These are phyloP conservation scores for Echinosophora koreensis DNA, from an alignment of 306 rosid species.

Conservation along the genomic window DNA sequence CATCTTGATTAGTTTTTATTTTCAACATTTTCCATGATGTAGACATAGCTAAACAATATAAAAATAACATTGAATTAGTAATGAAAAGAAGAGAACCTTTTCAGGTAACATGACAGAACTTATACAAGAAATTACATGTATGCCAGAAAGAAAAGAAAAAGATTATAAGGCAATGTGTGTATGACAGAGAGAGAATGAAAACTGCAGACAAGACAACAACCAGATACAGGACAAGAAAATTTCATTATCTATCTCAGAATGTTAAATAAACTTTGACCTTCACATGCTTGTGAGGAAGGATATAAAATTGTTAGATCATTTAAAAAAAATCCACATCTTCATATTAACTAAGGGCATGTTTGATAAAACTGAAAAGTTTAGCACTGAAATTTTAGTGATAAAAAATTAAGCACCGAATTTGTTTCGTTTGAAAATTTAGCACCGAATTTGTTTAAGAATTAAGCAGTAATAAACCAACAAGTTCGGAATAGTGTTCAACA, in stretches of 20 bases:
- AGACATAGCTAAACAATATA: conserved; percentile 8
- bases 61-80: not conserved
- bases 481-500: conserved; percentile 2
- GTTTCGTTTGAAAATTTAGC: too few relatives aligned
- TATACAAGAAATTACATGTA: not conserved
- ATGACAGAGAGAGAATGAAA: not conserved
- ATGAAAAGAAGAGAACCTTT: not conserved
- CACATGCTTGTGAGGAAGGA: not conserved
- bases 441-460: too few relatives aligned
- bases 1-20: not conserved
- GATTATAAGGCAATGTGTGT: not conserved
- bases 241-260: not conserved
- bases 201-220: not conserved
- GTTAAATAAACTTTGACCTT: not conserved
- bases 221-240: not conserved
- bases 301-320: not conserved
- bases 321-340: not conserved
- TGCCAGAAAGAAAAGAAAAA: not conserved
- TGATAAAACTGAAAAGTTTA: conserved; percentile 1
- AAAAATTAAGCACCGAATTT: too few relatives aligned
- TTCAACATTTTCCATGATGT: not conserved
- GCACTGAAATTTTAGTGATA: too few relatives aligned
- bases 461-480: not conserved
- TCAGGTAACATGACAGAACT: conserved; percentile 6
- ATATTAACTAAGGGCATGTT: not conserved